Evolutionary conservation across 495 filamentous ascomycete species (phyloP), one percentile per base, ranked within the genome.

Genomic region (Achaetomiella virescens): DNA sequence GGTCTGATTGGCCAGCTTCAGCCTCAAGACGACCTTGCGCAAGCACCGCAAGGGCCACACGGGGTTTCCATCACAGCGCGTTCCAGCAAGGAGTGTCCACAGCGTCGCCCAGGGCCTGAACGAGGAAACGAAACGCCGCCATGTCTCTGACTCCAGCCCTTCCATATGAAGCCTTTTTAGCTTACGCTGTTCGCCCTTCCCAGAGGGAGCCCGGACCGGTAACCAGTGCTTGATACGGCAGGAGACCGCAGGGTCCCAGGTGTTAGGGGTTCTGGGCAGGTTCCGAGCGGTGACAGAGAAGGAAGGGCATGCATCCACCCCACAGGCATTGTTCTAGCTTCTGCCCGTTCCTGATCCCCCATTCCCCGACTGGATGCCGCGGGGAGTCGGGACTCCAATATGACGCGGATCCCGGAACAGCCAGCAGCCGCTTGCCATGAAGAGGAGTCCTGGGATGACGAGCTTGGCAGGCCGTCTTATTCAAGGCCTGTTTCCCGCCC

Each of bases 401-500:
- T 60, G 57, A 61, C 55, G 64, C 62, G 64, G 66, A 59, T 58
- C 58, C 56, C 67, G 67, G 67, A 70, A 70, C 51, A 57, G 48
- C 44, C 58, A 63, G 53, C 47, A 70, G 63, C 67, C 67, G 66
- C 66, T 53, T 47, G 54, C 44, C 31, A 42, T 11, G n/a, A 10
- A 12, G 38, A 35, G 22, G 50, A 38, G 18, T 36, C 38, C 43
- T 21, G 31, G 21, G 36, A 42, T 15, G 37, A 25, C 33, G 29
- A 43, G 38, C 66, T 60, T 62, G 57, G 61, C 59, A 17, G 52
- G 52, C 41, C 57, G 52, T 63, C 61, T 64, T 69, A 71, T 69
- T 52, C 62, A 63, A 51, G 61, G 37, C 48, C 24, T 60, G 67
- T 72, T 72, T 74, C 72, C 71, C 71, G 59, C 57, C 53, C 44